Base-by-base conservation (phyloP, 1,284 basidiomycete species). In the Abortiporus biennis region DNA sequence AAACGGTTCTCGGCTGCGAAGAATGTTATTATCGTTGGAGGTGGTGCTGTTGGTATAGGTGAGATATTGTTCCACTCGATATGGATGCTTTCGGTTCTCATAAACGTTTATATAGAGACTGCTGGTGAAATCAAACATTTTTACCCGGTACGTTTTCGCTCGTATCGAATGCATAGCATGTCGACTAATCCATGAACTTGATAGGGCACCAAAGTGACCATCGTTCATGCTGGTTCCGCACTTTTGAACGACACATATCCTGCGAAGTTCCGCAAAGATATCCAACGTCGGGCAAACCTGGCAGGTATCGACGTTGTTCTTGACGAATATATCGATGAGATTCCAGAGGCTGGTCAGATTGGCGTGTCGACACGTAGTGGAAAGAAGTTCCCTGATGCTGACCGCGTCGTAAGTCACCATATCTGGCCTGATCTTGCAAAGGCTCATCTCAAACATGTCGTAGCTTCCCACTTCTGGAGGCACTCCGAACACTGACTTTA, bases 1-100 rank as follows among this genome's bases (percentile, higher is more conserved):
- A 50, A 53, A 27, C 69, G 67, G 39, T 72, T 79, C 45, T 59
- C 65, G 29, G 57, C 61, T 1, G 74, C 79, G 1, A 61, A 65
- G 22, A 66, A 72, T 48, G 65, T 81, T 42, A 67, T 77, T 6
- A 57, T 85, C 29, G 74, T 68, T 5, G 83, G 81, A 23, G 81
- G 77, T 29, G 82, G 83, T 21, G 66, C 81, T 3, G 71, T 83
- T 21, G 79, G 77, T 6, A 58, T 74, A 38, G 82, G 80, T 80
- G 44, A 46, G 68, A n/a, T 54, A 4, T 6, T 37, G 6, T 8
- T 2, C 6, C 19, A 15, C n/a, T 36, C n/a, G 6, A 9, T 9
- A 9, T 8, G 27, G 27, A 29, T n/a, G 17, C 6, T 20, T n/a
- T n/a, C 8, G 29, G 22, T 17, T 36, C 16, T 37, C 13, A 19